Evolutionary conservation across 352 stramenopile genomes (phyloP).

Genomic region (Globisporangium parvum): DNA sequence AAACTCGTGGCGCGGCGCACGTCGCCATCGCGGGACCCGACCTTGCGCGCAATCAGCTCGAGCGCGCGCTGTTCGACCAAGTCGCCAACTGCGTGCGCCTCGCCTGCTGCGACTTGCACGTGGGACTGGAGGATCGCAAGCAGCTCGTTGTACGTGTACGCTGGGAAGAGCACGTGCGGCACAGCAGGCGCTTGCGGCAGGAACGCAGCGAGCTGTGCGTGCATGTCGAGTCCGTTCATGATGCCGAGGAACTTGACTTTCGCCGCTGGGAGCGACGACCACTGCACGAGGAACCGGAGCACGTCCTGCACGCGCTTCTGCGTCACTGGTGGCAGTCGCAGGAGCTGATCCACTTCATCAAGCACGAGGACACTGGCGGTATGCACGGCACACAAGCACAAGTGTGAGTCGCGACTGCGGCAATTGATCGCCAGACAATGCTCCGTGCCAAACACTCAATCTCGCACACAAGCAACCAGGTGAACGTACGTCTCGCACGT

Average conservation of each 20-base stretch:
- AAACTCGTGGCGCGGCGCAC: constrained; percentile 52
- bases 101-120: constrained; percentile 16
- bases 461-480: not conserved
- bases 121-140: constrained; percentile 39
- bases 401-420: not conserved
- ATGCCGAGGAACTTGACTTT: constrained; percentile 52
- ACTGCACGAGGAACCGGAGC: constrained; percentile 53
- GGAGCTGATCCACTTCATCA: constrained; percentile 62
- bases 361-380: constrained; percentile 35
- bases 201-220: constrained; percentile 35
- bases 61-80: constrained; percentile 41
- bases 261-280: constrained; percentile 30
- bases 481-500: constrained; percentile 11
- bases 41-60: constrained; percentile 61
- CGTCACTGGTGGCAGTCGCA: constrained; percentile 34
- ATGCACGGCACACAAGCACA: not conserved
- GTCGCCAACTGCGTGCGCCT: not conserved
- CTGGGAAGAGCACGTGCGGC: constrained; percentile 46
- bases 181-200: constrained; percentile 26
- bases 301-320: constrained; percentile 43
- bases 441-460: too few species aligned
- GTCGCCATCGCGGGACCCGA: constrained; percentile 61
- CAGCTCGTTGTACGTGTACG: constrained; percentile 48
- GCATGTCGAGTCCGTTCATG: constrained; percentile 77
- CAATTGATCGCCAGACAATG: too few species aligned